Conservation (phyloP, 129 eudicot species). For the Flaveria ramosissima region DNA sequence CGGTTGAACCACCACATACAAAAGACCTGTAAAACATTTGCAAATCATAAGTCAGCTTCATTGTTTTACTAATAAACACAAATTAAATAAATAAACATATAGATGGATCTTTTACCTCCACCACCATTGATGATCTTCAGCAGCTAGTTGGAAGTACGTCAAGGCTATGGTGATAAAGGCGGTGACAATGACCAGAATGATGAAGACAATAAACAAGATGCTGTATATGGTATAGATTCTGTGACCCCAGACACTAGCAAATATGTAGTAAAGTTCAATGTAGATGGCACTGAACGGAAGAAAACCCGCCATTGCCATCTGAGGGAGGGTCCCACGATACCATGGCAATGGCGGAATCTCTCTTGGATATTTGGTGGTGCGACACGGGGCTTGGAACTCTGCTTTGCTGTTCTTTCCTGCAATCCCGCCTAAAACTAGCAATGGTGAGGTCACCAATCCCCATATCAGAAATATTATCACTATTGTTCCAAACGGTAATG, state of each 20-base stretch:
- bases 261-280: constrained; percentile 71
- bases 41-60: not conserved
- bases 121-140: constrained; percentile 88
- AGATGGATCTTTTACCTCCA: constrained; percentile 49
- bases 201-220: constrained; percentile 74
- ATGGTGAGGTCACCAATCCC: constrained; percentile 69
- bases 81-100: not conserved
- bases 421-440: constrained; percentile 69
- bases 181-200: constrained; percentile 68
- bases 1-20: constrained; percentile 66
- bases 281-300: constrained; percentile 81
- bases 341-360: constrained; percentile 76
- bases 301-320: constrained; percentile 88
- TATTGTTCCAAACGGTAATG: constrained; percentile 70
- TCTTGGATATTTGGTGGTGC: constrained; percentile 70
- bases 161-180: constrained; percentile 71
- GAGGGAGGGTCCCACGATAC: constrained; percentile 73
- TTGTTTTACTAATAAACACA: not conserved
- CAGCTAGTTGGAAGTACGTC: constrained; percentile 78
- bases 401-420: constrained; percentile 74
- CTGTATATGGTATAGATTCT: constrained; percentile 77
- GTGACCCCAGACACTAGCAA: constrained; percentile 87
- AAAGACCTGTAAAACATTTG: constrained; percentile 44
- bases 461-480: constrained; percentile 65
- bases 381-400: constrained; percentile 70